A percentile compares a stretch with the other conserved stretches of the same genome.
Conservation (phyloP, 768 basidiomycete genomes). For the Candolleomyces aberdarensis region DNA sequence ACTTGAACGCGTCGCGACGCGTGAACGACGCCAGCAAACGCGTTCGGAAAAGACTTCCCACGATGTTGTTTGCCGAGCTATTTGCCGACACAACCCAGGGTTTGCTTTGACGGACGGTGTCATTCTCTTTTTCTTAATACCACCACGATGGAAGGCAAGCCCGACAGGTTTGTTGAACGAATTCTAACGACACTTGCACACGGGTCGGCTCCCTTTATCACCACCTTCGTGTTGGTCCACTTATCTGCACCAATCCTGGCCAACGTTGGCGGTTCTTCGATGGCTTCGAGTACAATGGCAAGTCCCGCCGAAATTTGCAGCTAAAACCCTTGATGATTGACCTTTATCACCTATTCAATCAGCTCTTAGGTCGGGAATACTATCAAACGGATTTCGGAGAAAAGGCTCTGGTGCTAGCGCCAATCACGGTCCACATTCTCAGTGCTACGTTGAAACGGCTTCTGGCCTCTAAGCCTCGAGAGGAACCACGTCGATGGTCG, state of each 20-base stretch:
- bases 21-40: too few species aligned
- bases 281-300: conserved; percentile 77
- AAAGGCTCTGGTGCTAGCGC: conserved; percentile 61
- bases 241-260: conserved; percentile 72
- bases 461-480: conserved; percentile 27
- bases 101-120: background rate
- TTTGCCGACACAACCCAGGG: background rate
- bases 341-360: background rate
- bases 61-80: too few species aligned
- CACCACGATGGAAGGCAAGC: background rate
- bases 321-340: background rate
- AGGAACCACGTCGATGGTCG: conserved; percentile 28
- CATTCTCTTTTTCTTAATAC: background rate
- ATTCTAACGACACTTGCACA: conserved; percentile 59
- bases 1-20: too few species aligned
- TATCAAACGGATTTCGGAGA: conserved; percentile 76
- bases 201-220: conserved; percentile 71
- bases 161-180: background rate
- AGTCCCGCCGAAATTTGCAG: conserved; percentile 16
- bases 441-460: conserved; percentile 61
- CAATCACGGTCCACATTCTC: conserved; percentile 61
- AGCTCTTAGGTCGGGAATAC: conserved; percentile 84
- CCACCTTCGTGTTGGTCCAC: conserved; percentile 76
- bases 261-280: conserved; percentile 62
- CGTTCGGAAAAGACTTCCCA: too few species aligned